Base-by-base conservation (phyloP, 208 protist species). In the Acanthamoeba culbertsoni region DNA sequence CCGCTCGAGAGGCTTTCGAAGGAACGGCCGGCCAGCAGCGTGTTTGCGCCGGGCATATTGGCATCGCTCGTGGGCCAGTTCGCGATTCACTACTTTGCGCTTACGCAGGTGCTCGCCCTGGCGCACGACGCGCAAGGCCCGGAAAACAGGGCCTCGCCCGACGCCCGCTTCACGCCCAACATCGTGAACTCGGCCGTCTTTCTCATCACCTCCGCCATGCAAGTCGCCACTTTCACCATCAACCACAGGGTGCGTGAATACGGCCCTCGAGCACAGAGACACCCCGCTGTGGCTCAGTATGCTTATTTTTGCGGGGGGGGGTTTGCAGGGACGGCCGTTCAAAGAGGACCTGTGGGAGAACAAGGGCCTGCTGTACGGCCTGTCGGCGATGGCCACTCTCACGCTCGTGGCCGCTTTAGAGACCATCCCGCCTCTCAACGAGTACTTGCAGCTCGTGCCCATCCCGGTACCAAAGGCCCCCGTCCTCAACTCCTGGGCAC, bases 181-280 rank as follows among this genome's bases (percentile, higher is more conserved):
- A 91, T 99, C 20, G 95, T 99, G 5, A 99, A 99, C 96, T 98
- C 97, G 5, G 98, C 98, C 45, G 98, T 99, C 86, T 99, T 99
- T 94, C 95, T 99, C 26, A 97, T 99, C 53, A 98, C 98, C 0
- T 98, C 97, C 12, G 95, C 98, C 37, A 98, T 99, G 95, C 98
- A 98, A 55, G 97, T 98, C 14, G 96, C 98, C 42, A 99, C 98
- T 16, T 99, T 99, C 95, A 98, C 97, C 31, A 97, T 99, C 40
- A 99, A 99, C 95, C 99, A 99, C 96, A 79, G 89, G 51, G 89
- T 93, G 86, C 20, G 23, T 33, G 33, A 48, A 8, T 33, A 8
- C 45, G n/a, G 7, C 75, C n/a, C 7, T 10, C n/a, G 7, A 5
- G 40, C 37, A n/a, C n/a, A n/a, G n/a, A n/a, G n/a, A n/a, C n/a